phyloP scores from a whole-genome alignment of 2,329 filamentous ascomycete genomes.

The Epichloe aotearoae region DNA sequence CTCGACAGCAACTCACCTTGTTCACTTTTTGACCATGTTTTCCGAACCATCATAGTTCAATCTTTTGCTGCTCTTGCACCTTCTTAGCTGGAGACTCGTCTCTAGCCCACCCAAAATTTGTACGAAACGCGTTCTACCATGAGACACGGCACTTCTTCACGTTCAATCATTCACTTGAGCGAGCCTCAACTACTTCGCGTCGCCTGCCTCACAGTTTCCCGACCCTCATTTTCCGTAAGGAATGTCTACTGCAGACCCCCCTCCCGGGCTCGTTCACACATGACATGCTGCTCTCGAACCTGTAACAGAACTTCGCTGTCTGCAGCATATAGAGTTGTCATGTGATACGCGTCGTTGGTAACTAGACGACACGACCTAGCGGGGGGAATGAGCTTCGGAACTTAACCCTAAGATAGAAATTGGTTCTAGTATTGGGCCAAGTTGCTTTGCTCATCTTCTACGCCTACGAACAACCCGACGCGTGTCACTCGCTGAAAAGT shows the following conservation, averaged over 20 bases:
- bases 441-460: slow-evolving; percentile 62
- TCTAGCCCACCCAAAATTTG: background rate
- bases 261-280: slow-evolving; percentile 22
- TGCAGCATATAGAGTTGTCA: slow-evolving; percentile 33
- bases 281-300: slow-evolving; percentile 48
- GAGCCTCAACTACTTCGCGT: slow-evolving; percentile 35
- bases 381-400: slow-evolving; percentile 63
- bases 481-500: slow-evolving; percentile 37
- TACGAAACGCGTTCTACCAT: slow-evolving; percentile 5
- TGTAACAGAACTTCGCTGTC: slow-evolving; percentile 40
- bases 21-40: background rate
- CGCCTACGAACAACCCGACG: slow-evolving; percentile 20
- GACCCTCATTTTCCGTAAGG: slow-evolving; percentile 56
- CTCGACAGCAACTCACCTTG: background rate
- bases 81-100: background rate
- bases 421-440: slow-evolving; percentile 63
- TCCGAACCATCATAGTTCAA: background rate
- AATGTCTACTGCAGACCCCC: slow-evolving; percentile 42
- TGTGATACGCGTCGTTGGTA: slow-evolving; percentile 23
- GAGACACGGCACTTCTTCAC: slow-evolving; percentile 33
- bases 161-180: background rate
- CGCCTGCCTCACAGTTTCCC: slow-evolving; percentile 73
- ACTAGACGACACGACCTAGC: slow-evolving; percentile 26
- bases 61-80: background rate
- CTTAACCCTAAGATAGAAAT: slow-evolving; percentile 86